Evolutionary conservation across 306 rosid species (phyloP), one percentile per base, ranked within the genome.

Genomic region (Fragaria nilgerrensis): DNA sequence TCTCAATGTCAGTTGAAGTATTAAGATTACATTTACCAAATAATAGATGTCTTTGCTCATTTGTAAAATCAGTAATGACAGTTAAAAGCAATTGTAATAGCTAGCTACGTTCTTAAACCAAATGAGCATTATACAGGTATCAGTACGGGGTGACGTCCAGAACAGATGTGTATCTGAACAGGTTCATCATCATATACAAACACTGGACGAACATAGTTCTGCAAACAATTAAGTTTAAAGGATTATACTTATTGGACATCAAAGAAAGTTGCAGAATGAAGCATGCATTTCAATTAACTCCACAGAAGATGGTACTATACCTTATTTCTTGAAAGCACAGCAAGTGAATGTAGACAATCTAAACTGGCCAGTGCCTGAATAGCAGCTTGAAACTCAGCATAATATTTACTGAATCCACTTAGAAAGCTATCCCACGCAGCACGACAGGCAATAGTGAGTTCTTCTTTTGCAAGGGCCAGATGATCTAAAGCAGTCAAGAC

Each of bases 61-160:
- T 29, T 71, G 43, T 49, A 23, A 49, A 32, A 50, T 22, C 61
- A 27, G 9, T 27, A 45, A 48, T 7, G 49, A 32, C 14, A 70
- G 9, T 70, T 47, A 2, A 48, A 5, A 48, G 29, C 44, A 52
- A 15, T 47, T 70, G 47, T 2, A 53, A 3, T 2, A 32, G 6
- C n/a, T 65, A 41, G 5, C 15, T 32, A 49, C 2, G 32, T 78
- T 78, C 17, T 64, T 39, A 58, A 79, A 72, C 27, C 77, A 47
- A 68, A 20, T n/a, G 53, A 82, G 68, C 56, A 36, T 68, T 74
- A 45, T 75, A 77, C 70, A 65, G 85, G 73, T 88, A 95, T 97
- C 84, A 84, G 76, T 88, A 95, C 98, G 84, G 97, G 98, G 79
- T 95, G 98, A 80, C 92, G 93, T 72, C 97, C 98, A 82, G 86